Percentiles rank a stretch among this genome's conserved stretches.
These are phyloP conservation scores for Boletus sp. DNA, from an alignment of 768 basidiomycete genomes.

Conservation along the genomic window DNA sequence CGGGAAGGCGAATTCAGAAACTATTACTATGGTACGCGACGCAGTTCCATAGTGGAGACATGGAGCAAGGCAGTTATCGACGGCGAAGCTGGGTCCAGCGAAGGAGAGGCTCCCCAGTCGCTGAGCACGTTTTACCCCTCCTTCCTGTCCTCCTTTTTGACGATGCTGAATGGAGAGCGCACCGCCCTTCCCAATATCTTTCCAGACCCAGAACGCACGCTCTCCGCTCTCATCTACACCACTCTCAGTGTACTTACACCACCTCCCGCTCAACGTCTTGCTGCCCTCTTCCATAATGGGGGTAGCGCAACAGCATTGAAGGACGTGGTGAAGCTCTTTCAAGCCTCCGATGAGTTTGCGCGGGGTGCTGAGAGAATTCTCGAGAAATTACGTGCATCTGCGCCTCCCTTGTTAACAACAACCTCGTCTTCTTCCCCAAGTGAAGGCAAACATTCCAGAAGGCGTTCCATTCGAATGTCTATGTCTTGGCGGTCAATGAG, in stretches of 20 bases:
- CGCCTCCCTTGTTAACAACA: conserved; percentile 18
- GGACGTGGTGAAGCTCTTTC: conserved; percentile 69
- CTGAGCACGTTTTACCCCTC: conserved; percentile 69
- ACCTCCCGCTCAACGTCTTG: conserved; percentile 75
- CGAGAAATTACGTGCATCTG: conserved; percentile 60
- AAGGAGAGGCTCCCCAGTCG: conserved; percentile 36
- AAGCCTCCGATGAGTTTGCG: conserved; percentile 82
- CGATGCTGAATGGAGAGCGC: conserved; percentile 68
- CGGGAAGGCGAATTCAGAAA: conserved; percentile 90
- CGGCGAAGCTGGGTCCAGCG: conserved; percentile 17
- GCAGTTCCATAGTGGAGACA: conserved; percentile 56
- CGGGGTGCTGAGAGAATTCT: conserved; percentile 68
- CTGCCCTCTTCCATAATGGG: conserved; percentile 63
- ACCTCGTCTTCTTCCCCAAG: conserved; percentile 20
- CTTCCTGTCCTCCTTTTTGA: conserved; percentile 71
- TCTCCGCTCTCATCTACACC: conserved; percentile 81
- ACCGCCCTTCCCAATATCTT: conserved; percentile 80
- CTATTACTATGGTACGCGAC: conserved; percentile 88
- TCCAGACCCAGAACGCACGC: conserved; percentile 73
- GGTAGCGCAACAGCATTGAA: conserved; percentile 56
- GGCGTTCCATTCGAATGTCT: conserved; percentile 63
- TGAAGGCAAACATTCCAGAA: conserved; percentile 38
- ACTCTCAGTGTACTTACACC: conserved; percentile 80
- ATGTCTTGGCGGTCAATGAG: conserved; percentile 55
- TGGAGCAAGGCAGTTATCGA: conserved; percentile 65